Evolutionary conservation across 331 rosid species (phyloP), one percentile per base, ranked within the genome.

Genomic region (Quercus tomentella): DNA sequence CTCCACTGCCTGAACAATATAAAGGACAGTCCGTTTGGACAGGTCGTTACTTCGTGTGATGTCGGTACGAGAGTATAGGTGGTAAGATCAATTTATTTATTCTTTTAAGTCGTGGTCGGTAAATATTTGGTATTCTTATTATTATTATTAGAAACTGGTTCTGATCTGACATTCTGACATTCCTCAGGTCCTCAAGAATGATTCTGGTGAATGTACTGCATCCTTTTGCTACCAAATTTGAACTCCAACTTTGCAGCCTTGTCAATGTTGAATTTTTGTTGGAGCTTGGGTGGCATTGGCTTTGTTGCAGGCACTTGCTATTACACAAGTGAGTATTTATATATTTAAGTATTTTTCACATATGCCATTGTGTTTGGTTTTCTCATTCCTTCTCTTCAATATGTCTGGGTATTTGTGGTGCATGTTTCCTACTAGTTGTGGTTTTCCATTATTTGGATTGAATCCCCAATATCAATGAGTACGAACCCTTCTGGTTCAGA

Each of bases 1-100:
- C 82, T 83, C 78, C 91, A 51, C 85, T 79, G 80, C 93, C 98
- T 78, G 97, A 93, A 85, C 98, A 91, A 84, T 85, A 83, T 86
- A 97, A 91, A 83, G 99, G 97, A 86, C 96, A 91, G 88, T 86
- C 96, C 25, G 82, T 84, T 41, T 90, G 96, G 99, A 86, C 92
- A 18, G 96, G 92, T 83, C 97, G 87, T 81, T 84, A 88, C 84
- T 85, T 88, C 70, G 93, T 96, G 98, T 96, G 99, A 96, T 90
- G 87, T 83, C 90, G 71, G 84, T 83, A 52, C 25, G 87, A 80
- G 88, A 84, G 78, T 85, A 76, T 87, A 77, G 76, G 79, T 88
- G 99, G 99, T 96, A 84, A 84, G 92, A 63, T 54, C 79, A 74
- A 56, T 43, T 7, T 77, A 77, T 85, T 56, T 60, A 51, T 20